Percentiles rank a stretch among this genome's conserved stretches.
These are phyloP conservation scores for Fusarium pseudonygamai DNA, from an alignment of 2,329 filamentous ascomycete species.

Conservation along the genomic window DNA sequence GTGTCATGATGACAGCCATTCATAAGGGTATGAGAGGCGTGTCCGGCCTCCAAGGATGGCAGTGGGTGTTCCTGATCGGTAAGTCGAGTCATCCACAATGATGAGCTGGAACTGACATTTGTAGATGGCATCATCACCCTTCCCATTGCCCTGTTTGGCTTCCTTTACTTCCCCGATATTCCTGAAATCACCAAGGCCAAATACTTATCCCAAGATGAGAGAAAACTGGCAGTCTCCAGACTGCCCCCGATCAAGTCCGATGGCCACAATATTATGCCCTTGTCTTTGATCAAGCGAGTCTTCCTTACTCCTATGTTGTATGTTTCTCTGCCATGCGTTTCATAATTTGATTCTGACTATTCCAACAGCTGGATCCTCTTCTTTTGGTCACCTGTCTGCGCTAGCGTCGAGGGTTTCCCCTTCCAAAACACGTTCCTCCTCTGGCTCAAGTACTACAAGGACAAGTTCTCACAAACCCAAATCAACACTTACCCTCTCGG, in stretches of 20 bases:
- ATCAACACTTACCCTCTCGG: conserved; percentile 43
- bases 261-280: conserved; percentile 47
- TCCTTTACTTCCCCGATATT: conserved; percentile 35
- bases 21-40: conserved; percentile 49
- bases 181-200: conserved; percentile 49
- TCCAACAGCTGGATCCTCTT: conserved; percentile 49
- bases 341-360: background rate
- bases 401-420: conserved; percentile 32
- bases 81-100: fast-evolving
- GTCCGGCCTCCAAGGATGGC: conserved; percentile 56
- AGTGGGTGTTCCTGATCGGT: conserved; percentile 51
- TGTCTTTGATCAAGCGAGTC: conserved; percentile 43
- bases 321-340: fast-evolving
- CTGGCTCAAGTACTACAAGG: conserved; percentile 38
- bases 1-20: conserved; percentile 63
- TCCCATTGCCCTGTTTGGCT: conserved; percentile 37
- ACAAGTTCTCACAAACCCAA: conserved; percentile 32
- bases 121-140: conserved; percentile 38
- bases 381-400: conserved; percentile 46
- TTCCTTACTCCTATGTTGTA: conserved; percentile 43
- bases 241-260: conserved; percentile 46
- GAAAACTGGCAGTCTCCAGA: conserved; percentile 42
- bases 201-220: conserved; percentile 48
- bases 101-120: fast-evolving
- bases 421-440: conserved; percentile 41